These are phyloP conservation scores for Mycosphaerella sp. DNA, from an alignment of 2,329 filamentous ascomycete genomes.

Conservation along the genomic window DNA sequence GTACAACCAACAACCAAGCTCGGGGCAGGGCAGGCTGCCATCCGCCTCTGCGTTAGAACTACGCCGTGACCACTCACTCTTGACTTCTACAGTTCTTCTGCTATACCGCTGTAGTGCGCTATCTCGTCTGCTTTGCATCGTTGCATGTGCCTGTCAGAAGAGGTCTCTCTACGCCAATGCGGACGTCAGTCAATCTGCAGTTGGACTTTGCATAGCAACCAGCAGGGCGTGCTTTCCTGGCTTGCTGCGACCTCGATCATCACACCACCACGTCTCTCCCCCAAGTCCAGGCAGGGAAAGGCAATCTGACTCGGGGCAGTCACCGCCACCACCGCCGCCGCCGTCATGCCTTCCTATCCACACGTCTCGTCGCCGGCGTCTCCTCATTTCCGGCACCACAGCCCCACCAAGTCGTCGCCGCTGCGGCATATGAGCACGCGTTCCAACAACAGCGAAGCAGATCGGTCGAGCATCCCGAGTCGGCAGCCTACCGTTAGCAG, in stretches of 20 bases:
- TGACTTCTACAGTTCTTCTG: background rate
- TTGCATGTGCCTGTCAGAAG: background rate
- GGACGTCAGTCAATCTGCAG: background rate
- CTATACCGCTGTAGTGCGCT: background rate
- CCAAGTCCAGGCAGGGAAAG: background rate
- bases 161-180: background rate
- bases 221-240: background rate
- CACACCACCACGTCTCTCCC: slow-evolving; percentile 2
- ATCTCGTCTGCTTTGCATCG: background rate
- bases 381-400: slow-evolving; percentile 31
- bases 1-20: background rate
- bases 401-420: slow-evolving; percentile 32
- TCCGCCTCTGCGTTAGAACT: background rate
- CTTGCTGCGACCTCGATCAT: background rate
- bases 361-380: slow-evolving; percentile 28
- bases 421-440: slow-evolving; percentile 33
- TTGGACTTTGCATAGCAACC: slow-evolving; percentile 17
- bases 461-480: slow-evolving; percentile 26
- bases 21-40: background rate
- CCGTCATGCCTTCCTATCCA: slow-evolving; percentile 24
- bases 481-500: slow-evolving; percentile 29
- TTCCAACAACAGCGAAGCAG: slow-evolving; percentile 32
- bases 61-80: background rate
- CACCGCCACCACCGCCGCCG: slow-evolving; percentile 10
- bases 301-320: slow-evolving; percentile 9